Conservation (phyloP, 257 asterid genomes). For the Solanum tarapatanum region DNA sequence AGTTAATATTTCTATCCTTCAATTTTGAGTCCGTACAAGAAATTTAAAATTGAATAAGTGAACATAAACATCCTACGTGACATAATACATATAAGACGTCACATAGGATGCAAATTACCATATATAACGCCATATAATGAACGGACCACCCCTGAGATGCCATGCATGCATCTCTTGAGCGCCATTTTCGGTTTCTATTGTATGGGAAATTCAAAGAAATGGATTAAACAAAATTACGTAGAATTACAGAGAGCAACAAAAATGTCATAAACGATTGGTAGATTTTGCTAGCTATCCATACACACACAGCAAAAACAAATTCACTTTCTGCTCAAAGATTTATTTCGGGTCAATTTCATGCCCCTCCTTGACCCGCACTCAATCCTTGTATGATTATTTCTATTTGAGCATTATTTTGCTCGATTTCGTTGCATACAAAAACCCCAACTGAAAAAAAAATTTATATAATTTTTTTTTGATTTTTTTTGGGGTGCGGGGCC, state of each 20-base stretch:
- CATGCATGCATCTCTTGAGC: constrained; percentile 1
- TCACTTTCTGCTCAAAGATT: constrained; percentile 1
- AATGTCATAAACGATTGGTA: background rate
- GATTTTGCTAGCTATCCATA: constrained; percentile 13
- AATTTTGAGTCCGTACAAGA: background rate
- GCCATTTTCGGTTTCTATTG: background rate
- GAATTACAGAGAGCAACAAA: background rate
- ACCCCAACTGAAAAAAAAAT: constrained; percentile 2
- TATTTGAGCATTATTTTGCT: constrained; percentile 15
- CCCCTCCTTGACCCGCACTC: constrained; percentile 34
- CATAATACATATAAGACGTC: too few species aligned
- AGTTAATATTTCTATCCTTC: background rate
- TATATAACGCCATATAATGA: too few species aligned
- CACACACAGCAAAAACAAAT: background rate
- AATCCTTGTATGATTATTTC: constrained; percentile 5
- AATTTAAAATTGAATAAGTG: too few species aligned
- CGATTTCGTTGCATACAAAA: constrained; percentile 27
- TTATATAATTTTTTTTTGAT: background rate
- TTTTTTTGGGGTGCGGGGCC: background rate
- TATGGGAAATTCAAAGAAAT: background rate
- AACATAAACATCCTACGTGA: background rate
- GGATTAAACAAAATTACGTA: background rate
- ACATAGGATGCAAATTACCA: background rate
- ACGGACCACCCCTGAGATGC: background rate
- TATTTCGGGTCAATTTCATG: constrained; percentile 46